A percentile compares a stretch with the other conserved stretches of the same genome.
These are phyloP conservation scores for Centella asiatica DNA, from an alignment of 129 eudicot species.

Conservation along the genomic window DNA sequence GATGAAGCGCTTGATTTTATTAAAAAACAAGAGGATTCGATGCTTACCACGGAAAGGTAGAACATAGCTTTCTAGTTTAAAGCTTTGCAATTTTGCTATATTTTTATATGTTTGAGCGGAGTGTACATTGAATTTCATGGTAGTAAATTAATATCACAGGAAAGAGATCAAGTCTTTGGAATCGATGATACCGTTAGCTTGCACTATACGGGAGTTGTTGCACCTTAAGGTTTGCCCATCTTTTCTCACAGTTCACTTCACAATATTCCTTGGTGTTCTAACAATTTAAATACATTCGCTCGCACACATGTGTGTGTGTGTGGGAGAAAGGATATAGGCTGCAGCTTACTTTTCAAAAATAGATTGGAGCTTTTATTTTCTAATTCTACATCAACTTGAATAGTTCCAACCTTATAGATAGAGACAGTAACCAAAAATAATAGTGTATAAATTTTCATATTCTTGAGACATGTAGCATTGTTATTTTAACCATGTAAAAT, in stretches of 20 bases:
- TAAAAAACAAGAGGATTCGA: conserved; percentile 56
- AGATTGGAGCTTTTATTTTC: no score
- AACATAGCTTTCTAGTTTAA: background rate
- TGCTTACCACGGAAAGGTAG: conserved; percentile 32
- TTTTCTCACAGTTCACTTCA: background rate
- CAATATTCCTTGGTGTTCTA: no score
- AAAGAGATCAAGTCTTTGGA: conserved; percentile 41
- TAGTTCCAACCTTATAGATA: no score
- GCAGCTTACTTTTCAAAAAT: no score
- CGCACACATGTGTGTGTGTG: no score
- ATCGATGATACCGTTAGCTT: conserved; percentile 55
- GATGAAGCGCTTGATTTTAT: conserved; percentile 67
- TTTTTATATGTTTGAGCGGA: background rate
- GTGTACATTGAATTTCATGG: background rate
- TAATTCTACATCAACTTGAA: no score
- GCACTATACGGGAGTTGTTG: conserved; percentile 52
- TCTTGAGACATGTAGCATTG: no score
- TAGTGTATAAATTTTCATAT: no score
- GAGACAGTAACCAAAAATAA: no score
- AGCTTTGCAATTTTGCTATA: background rate
- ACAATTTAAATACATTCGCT: no score
- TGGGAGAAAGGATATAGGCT: no score
- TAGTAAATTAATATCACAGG: conserved; percentile 30
- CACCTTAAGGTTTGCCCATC: conserved; percentile 49
- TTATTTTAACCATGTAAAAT: no score